Evolutionary conservation across 75 land plant species (phyloP), one percentile per base, ranked within the genome.

Genomic region (Pinus tabuliformis): DNA sequence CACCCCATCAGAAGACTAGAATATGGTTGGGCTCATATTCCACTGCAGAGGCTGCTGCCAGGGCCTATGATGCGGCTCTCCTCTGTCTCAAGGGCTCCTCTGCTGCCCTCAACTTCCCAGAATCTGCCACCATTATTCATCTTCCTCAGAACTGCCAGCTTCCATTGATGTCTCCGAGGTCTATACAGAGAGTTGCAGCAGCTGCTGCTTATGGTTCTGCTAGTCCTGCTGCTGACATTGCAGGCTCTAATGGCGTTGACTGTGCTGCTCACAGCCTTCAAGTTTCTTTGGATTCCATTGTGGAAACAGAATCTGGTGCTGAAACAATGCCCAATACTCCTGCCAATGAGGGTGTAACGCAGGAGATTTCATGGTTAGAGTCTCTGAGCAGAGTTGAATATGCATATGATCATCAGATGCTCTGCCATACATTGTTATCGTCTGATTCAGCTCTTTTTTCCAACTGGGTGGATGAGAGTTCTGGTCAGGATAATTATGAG

Each of bases 21-120:
- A 93, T 93, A 18, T 93, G 95, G 95, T 56, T 93, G 20, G 95
- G 95, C 26, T 93, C 95, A 5, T 93, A 91, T 59, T 83, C 93
- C 9, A 93, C 95, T 8, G 81, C 95, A 0, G 95, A 93, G 62
- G 90, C 92, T 3, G 95, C 95, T 14, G 95, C 95, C 33, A 63
- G 93, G 8, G 95, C 95, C 56, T 90, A 93, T 49, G 95, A 93
- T 66, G 93, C 90, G 33, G 95, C 95, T 14, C 86, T 92, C 13
- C 54, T 90, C 33, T 89, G 91, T 70, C 87, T 93, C 58, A 89
- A 87, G 42, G 95, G 95, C 73, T 73, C 83, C 39, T 73, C 81
- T n/a, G 91, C 93, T 26, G 75, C 68, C 49, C 72, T 91, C 73
- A 93, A 93, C 74, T 93, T 93, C 80, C 93, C 93, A 0, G 66